A percentile compares a stretch with the other conserved stretches of the same genome.
These are phyloP conservation scores for Fremontodendron californicum DNA, from an alignment of 345 rosid genomes.

Conservation along the genomic window DNA sequence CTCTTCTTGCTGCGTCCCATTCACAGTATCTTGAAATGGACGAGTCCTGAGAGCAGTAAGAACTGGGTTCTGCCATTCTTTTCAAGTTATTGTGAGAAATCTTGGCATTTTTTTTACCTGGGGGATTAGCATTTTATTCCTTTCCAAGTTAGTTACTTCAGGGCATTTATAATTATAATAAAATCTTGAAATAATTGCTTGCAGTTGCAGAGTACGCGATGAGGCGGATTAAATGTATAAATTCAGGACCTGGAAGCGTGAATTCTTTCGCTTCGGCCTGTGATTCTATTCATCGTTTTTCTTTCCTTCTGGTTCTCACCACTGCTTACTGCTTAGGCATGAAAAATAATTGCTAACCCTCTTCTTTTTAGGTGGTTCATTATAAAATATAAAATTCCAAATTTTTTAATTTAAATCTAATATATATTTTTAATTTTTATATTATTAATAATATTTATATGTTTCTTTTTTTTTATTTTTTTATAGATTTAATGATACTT, in stretches of 20 bases:
- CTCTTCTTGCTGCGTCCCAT: slow-evolving; percentile 76
- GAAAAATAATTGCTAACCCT: background rate
- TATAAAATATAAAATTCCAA: too few species aligned
- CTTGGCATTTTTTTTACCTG: background rate
- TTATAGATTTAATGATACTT: too few species aligned
- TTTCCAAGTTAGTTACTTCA: background rate
- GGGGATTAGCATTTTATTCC: background rate
- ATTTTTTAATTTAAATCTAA: too few species aligned
- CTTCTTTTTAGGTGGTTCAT: background rate
- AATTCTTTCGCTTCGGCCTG: background rate
- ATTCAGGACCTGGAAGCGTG: slow-evolving; percentile 1
- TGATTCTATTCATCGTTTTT: background rate
- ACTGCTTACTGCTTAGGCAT: background rate
- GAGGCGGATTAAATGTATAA: background rate
- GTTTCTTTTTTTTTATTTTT: too few species aligned
- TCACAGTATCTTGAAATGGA: slow-evolving; percentile 40
- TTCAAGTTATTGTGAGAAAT: background rate
- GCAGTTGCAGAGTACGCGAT: background rate
- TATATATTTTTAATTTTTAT: too few species aligned
- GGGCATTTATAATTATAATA: background rate
- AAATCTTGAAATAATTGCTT: slow-evolving; percentile 6
- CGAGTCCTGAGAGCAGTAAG: slow-evolving; percentile 14
- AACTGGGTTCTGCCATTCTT: background rate
- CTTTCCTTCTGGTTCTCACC: background rate
- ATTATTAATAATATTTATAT: too few species aligned